Evolutionary conservation across 2,329 filamentous ascomycete genomes (phyloP), one percentile per base, ranked within the genome.

Genomic region (Trichoderma sp.): DNA sequence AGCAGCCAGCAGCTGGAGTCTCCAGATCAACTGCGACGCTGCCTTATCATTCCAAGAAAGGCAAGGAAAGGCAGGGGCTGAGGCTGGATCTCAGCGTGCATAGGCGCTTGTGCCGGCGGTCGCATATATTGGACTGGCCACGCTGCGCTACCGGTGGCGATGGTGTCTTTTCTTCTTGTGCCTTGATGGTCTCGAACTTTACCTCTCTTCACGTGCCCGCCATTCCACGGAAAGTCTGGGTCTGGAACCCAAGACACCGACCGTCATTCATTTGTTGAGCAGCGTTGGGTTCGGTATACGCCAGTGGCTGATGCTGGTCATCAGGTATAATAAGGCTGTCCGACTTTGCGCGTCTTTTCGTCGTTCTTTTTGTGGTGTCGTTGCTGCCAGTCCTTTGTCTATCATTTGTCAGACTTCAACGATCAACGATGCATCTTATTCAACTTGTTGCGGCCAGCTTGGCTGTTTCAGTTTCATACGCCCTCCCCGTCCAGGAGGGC

Each of bases 81-180:
- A 65, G 63, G 63, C 34, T 3, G 51, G 43, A 13, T 39, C 16
- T 34, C 61, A 43, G 52, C 34, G 34, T 32, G 51, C 60, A 34
- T 18, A 65, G 32, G 61, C 49, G 24, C 37, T 34, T 16, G 49
- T 55, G 51, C 39, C n/a, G 24, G 26, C 52, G 46, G 21, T n/a
- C 14, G n/a, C 46, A 34, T 32, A 21, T 51, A 51, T 51, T 34
- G 28, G 26, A 32, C 21, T n/a, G 39, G 32, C 24, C 11, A 46
- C 34, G n/a, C 24, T 46, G 43, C 34, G 43, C 59, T 51, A 59
- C 14, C 28, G n/a, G 28, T 63, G 63, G 63, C 87, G 71, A 97
- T 87, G 1, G 88, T 88, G 73, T 90, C n/a, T 43, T 46, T 59
- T 60, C 3, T 24, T 14, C 26, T 94, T 54, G 14, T 43, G 60